phyloP scores from a whole-genome alignment of 2,329 filamentous ascomycete genomes.

The Fusarium staphyleae region DNA sequence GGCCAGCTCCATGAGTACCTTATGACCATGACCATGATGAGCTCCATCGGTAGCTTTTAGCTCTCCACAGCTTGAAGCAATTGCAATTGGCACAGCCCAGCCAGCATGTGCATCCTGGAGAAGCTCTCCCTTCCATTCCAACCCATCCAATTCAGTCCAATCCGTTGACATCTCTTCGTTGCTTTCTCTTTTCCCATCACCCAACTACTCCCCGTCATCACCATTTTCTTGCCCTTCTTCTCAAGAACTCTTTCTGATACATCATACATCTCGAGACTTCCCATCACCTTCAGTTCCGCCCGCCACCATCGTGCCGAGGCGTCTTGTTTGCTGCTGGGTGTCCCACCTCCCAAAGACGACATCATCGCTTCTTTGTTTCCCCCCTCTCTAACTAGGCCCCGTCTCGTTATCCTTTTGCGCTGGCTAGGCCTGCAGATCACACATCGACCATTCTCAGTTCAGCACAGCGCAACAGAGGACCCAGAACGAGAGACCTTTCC shows the following conservation, averaged over 20 bases:
- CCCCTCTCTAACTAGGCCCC: not conserved
- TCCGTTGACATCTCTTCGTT: slow-evolving; percentile 11
- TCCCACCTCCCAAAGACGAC: slow-evolving; percentile 14
- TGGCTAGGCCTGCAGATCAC: slow-evolving; percentile 28
- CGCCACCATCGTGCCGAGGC: slow-evolving; percentile 6
- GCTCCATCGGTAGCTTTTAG: not conserved
- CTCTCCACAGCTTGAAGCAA: not conserved
- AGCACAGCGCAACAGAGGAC: slow-evolving; percentile 13
- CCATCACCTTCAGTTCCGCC: too few relatives aligned
- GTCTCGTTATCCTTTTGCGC: slow-evolving; percentile 11
- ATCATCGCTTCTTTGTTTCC: slow-evolving; percentile 26
- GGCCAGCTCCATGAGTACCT: too few relatives aligned
- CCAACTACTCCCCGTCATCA: not conserved
- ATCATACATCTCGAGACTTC: too few relatives aligned
- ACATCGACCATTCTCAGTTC: slow-evolving; percentile 18
- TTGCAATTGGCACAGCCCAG: not conserved
- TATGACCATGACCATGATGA: not conserved
- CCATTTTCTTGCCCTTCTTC: not conserved
- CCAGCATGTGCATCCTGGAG: slow-evolving; percentile 4
- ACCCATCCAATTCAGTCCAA: slow-evolving; percentile 2
- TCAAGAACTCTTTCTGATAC: not conserved
- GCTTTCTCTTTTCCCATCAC: slow-evolving; percentile 1
- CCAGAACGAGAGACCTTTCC: too few relatives aligned
- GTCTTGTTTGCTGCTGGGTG: not conserved
- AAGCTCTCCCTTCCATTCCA: slow-evolving; percentile 28